Evolutionary conservation across 352 stramenopile species (phyloP), one percentile per base, ranked within the genome.

Genomic region (Phytophthora lateralis): DNA sequence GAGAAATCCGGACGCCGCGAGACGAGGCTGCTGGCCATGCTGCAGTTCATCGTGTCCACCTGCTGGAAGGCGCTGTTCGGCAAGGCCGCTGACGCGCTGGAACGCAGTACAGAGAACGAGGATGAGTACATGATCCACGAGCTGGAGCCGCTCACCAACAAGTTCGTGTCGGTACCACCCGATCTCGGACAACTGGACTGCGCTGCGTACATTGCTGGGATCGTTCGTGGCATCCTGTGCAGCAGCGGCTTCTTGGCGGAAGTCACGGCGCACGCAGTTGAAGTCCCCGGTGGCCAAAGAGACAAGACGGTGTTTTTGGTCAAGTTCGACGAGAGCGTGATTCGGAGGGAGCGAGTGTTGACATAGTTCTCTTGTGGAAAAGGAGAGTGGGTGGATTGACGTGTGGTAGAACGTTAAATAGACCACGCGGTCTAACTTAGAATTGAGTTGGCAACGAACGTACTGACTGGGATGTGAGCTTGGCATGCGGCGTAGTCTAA

Each of bases 41-140:
- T 97, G 46, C 87, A 97, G 73, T 98, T 98, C 74, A 82, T 98
- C 29, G 96, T 97, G 3, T 97, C 91, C 1, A 93, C 83, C 10
- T 96, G 92, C 56, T 98, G 96, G 95, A 98, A 98, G 71, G 84
- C 88, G 42, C 76, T 99, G 14, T 99, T 99, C 71, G 96, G 96
- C 44, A 99, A 99, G 71, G 82, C 91, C 10, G 97, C 97, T 1
- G 97, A 99, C 61, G 97, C 93, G 11, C 81, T 99, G 21, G 96
- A 99, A 78, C 82, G 94, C 55, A 98, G 90, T 60, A 98, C 97
- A 30, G 95, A 98, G 72, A 98, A 99, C 71, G 93, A 97, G n/a
- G 88, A 98, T 75, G 96, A 99, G 87, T 99, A 98, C 78, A 99
- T 99, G 95, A 99, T 99, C 67, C 88, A 97, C 66, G 92, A 98